Evolutionary conservation across 228 moss, liverwort and hornwort species (phyloP).

Genomic region (Sphagnum fallax): DNA sequence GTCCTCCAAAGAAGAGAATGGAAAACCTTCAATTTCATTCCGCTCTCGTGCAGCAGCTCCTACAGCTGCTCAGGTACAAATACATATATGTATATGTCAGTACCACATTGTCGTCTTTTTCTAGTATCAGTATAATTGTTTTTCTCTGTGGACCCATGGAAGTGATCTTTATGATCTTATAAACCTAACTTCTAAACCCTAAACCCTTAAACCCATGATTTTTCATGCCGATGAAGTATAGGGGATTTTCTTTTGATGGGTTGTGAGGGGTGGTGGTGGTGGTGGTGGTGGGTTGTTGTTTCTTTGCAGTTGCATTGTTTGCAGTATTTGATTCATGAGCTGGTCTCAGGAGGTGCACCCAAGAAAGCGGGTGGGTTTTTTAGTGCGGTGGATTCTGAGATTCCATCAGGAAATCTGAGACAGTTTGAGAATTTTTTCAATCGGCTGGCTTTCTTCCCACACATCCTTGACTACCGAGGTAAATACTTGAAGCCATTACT

Average conservation of each 20-base stretch:
- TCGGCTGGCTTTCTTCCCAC: slow-evolving; percentile 76
- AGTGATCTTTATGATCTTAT: no score
- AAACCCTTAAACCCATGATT: no score
- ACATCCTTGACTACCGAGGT: slow-evolving; percentile 94
- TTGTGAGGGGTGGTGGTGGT: no score
- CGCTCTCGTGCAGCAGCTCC: slow-evolving; percentile 92
- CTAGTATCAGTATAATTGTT: no score
- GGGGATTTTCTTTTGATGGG: no score
- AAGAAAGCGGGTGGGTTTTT: slow-evolving; percentile 91
- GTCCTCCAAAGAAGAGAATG: slow-evolving; percentile 48
- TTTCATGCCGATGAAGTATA: no score
- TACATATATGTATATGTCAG: no score
- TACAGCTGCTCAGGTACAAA: slow-evolving; percentile 86
- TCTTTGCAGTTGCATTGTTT: slow-evolving; percentile 78
- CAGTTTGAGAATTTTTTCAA: slow-evolving; percentile 89
- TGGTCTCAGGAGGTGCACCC: slow-evolving; percentile 80
- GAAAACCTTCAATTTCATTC: slow-evolving; percentile 59
- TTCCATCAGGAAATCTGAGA: slow-evolving; percentile 65
- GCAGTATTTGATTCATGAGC: slow-evolving; percentile 85
- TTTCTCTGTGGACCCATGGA: no score
- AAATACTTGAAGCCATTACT: not conserved
- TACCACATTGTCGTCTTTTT: no score
- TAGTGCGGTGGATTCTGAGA: slow-evolving; percentile 71
- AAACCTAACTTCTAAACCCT: no score
- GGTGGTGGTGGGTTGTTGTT: no score